Evolutionary conservation across 75 land plant species (phyloP).

Genomic region (Cryptomeria japonica): DNA sequence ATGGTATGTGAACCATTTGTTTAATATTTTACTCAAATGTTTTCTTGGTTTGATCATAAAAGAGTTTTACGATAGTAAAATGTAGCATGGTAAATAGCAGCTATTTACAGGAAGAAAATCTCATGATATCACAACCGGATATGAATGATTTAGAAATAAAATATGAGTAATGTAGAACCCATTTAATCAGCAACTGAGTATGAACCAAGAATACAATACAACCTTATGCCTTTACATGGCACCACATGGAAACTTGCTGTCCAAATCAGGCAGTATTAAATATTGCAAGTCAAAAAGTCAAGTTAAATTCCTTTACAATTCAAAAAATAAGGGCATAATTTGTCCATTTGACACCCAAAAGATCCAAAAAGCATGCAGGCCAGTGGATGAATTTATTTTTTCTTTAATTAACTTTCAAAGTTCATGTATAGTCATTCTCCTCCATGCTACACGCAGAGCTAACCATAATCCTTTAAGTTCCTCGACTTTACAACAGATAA

Average conservation of each 20-base stretch:
- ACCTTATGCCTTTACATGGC: not conserved
- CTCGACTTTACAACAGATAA: not conserved
- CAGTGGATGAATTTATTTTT: not conserved
- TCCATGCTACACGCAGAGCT: not conserved
- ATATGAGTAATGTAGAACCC: not conserved
- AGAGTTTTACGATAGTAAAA: not conserved
- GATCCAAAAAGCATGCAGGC: too few species aligned
- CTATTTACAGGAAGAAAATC: not conserved
- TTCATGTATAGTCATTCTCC: not conserved
- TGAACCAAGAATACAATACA: not conserved
- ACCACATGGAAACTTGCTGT: not conserved
- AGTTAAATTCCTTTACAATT: slow-evolving; percentile 1
- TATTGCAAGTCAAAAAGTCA: not conserved
- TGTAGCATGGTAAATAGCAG: not conserved
- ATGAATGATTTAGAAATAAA: not conserved
- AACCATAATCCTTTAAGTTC: not conserved
- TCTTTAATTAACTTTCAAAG: not conserved
- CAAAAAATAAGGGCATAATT: too few species aligned
- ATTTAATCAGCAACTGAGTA: not conserved
- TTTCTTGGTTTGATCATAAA: not conserved
- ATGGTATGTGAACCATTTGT: not conserved
- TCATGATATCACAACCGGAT: not conserved
- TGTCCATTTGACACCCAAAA: too few species aligned
- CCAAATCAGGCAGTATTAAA: not conserved
- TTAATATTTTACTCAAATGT: not conserved